Conservation (phyloP, 1,139 yeast genomes). For the Hansenula sp. region DNA sequence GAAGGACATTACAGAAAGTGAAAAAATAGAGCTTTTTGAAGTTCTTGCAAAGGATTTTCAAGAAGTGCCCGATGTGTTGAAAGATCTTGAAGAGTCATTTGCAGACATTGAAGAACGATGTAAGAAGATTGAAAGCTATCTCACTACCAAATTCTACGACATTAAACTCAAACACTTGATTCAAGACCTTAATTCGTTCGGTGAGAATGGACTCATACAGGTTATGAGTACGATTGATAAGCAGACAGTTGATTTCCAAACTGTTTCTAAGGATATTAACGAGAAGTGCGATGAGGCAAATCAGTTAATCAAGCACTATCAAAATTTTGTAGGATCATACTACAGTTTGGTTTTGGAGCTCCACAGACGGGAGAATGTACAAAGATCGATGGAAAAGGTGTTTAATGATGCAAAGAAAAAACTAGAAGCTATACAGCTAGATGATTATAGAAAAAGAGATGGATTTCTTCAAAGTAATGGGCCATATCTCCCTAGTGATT, state of each 20-base stretch:
- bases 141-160: slow-evolving; percentile 10
- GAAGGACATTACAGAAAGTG: slow-evolving; percentile 17
- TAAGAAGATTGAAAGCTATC: slow-evolving; percentile 21
- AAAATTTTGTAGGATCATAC: slow-evolving; percentile 44
- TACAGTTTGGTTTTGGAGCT: slow-evolving; percentile 45
- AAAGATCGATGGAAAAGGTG: slow-evolving; percentile 33
- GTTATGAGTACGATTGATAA: slow-evolving; percentile 21
- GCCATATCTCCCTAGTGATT: slow-evolving; percentile 46
- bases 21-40: slow-evolving; percentile 30
- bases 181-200: slow-evolving; percentile 21
- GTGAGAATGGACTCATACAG: slow-evolving; percentile 19
- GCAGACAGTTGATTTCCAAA: slow-evolving; percentile 22
- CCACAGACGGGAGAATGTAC: slow-evolving; percentile 39
- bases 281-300: slow-evolving; percentile 25
- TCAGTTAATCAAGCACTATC: slow-evolving; percentile 42
- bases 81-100: slow-evolving; percentile 27
- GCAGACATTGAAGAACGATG: slow-evolving; percentile 26
- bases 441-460: slow-evolving; percentile 37
- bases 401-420: slow-evolving; percentile 35
- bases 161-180: slow-evolving; percentile 22
- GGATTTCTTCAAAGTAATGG: slow-evolving; percentile 41
- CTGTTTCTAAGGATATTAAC: slow-evolving; percentile 19
- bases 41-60: slow-evolving; percentile 35
- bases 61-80: slow-evolving; percentile 32
- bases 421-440: slow-evolving; percentile 30